Conservation (phyloP, 2,329 filamentous ascomycete genomes). For the Harringtonia lauricola region DNA sequence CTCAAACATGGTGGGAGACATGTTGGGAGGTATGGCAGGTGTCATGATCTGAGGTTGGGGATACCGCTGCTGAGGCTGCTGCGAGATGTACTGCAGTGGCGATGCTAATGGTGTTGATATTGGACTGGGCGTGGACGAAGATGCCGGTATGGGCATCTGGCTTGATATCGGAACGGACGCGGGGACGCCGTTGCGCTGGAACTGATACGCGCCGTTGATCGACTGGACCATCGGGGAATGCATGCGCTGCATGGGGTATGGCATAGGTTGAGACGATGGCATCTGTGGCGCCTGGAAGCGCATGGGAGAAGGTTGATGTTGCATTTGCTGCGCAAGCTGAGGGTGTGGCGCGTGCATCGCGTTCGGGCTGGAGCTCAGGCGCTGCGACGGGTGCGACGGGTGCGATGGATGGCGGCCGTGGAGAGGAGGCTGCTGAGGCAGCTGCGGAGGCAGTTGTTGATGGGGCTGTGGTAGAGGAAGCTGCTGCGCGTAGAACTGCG, state of each 20-base stretch:
- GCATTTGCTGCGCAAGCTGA: constrained; percentile 1
- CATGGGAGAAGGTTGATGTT: constrained; percentile 2
- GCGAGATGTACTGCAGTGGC: constrained; percentile 9
- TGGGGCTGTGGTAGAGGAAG: constrained; percentile 1
- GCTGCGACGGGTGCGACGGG: too few relatives aligned
- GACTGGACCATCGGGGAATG: constrained; percentile 3
- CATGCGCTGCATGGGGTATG: constrained; percentile 4
- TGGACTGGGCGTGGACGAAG: constrained; percentile 1
- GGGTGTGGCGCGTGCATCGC: background rate
- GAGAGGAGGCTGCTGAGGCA: constrained; percentile 1
- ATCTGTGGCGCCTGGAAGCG: background rate
- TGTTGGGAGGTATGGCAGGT: constrained; percentile 1
- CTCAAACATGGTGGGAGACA: constrained; percentile 7
- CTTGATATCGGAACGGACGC: constrained; percentile 3
- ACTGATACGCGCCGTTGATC: constrained; percentile 1
- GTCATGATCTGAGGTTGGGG: constrained; percentile 4
- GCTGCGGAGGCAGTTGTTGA: background rate
- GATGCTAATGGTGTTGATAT: background rate
- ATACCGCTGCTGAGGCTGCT: constrained; percentile 1
- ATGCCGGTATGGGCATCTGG: constrained; percentile 3
- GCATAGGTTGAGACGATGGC: constrained; percentile 4
- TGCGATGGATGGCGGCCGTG: background rate
- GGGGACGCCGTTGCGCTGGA: constrained; percentile 4
- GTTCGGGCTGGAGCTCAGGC: background rate
- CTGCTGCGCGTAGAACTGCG: constrained; percentile 8